Base-by-base conservation (phyloP, 352 stramenopile genomes). In the Phytopythium sindhum region DNA sequence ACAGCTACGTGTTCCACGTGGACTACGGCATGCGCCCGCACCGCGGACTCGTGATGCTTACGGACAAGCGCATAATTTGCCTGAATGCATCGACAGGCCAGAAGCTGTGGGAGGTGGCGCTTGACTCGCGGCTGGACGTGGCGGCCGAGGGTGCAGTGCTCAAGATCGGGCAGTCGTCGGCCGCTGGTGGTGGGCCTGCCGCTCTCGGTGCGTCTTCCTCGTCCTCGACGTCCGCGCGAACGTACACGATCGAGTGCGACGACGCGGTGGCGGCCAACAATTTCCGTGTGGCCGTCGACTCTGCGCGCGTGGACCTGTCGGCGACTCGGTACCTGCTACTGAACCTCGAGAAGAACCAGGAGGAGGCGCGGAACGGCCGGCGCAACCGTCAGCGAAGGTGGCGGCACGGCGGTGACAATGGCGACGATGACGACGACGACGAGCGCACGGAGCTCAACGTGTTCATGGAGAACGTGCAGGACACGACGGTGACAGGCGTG, bases 341-440 rank as follows among this genome's bases (percentile, higher is more conserved):
- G 54, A 95, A 95, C 62, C 63, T 95, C 15, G 86, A 95, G 59
- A 90, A 91, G 65, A 90, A 81, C 47, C 80, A 92, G 60, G 81
- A 91, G 26, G 81, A 91, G 45, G 84, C 77, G 24, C 69, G 72
- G 15, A 85, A 81, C 21, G 41, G 39, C 8, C 24, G 42, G 29
- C 39, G 56, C 17, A 60, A 26, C n/a, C 35, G 53, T 4, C 39
- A 23, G 42, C 41, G 41, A 29, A 12, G 28, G 23, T 31, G 51
- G 59, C 31, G 51, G 53, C 41, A 56, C 51, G 42, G 57, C 24
- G 42, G 58, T 19, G 53, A 66, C 45, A 17, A 76, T 21, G 51
- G 57, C 44, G 21, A 78, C 19, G 57, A 66, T 53, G 77, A 59
- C 47, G 84, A 78, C 29, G 80, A 87, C 33, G 81, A 88, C 64